These are phyloP conservation scores for Vitellaria paradoxa DNA, from an alignment of 179 eudicot species.

Conservation along the genomic window DNA sequence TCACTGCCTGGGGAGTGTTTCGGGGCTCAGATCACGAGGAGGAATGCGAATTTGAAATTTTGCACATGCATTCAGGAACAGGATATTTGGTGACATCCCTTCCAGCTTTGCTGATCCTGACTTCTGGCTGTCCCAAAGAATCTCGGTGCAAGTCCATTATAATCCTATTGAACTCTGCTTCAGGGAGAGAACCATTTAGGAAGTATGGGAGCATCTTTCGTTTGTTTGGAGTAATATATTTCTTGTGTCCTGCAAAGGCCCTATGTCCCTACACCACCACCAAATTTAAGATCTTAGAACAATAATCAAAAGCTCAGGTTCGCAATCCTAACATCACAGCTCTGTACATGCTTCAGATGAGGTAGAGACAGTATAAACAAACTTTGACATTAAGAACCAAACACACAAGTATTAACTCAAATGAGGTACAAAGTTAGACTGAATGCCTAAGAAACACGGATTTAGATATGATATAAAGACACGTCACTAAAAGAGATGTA, in stretches of 20 bases:
- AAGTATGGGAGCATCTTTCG: slow-evolving; percentile 83
- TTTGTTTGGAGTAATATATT: slow-evolving; percentile 89
- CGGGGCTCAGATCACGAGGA: neutral
- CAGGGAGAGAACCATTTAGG: slow-evolving; percentile 70
- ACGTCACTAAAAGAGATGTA: no score
- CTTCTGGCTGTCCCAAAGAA: slow-evolving; percentile 84
- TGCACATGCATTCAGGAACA: slow-evolving; percentile 92
- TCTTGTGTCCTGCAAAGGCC: slow-evolving; percentile 93
- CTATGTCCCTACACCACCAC: slow-evolving; percentile 70
- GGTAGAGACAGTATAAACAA: no score
- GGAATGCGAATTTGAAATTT: slow-evolving; percentile 19
- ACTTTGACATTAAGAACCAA: neutral
- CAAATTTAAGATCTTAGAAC: neutral
- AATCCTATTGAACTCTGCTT: slow-evolving; percentile 62
- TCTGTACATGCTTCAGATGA: neutral
- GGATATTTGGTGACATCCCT: slow-evolving; percentile 93
- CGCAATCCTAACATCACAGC: neutral
- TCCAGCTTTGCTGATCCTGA: slow-evolving; percentile 69
- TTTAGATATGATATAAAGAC: no score
- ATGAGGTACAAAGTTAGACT: neutral
- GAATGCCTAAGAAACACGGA: no score
- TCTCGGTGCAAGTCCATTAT: slow-evolving; percentile 72
- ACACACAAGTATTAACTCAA: neutral
- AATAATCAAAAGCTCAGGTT: neutral
- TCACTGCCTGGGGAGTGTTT: neutral